Percentiles rank a stretch among this genome's conserved stretches.
Evolutionary conservation across 2,329 filamentous ascomycete genomes (phyloP).

Genomic region (Epicoccum nigrum): DNA sequence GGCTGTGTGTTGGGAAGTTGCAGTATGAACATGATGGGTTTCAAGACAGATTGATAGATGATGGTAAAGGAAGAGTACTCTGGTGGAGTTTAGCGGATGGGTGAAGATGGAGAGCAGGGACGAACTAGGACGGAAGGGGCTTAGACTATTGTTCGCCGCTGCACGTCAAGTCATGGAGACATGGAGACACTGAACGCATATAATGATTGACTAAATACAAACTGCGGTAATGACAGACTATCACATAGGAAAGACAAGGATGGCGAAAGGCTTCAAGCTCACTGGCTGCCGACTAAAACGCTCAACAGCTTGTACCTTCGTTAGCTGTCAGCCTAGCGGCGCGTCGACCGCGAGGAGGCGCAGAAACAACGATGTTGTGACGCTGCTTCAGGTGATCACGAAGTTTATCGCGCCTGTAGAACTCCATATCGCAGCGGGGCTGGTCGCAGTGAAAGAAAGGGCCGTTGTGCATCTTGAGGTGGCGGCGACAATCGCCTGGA

Average conservation of each 20-base stretch:
- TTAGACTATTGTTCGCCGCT: not conserved
- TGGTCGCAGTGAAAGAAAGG: conserved; percentile 9
- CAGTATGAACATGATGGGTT: not conserved
- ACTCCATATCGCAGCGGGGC: conserved; percentile 17
- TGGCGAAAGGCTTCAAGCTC: not conserved
- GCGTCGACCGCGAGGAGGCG: not conserved
- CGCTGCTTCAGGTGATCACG: conserved; percentile 18
- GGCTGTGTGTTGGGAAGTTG: not conserved
- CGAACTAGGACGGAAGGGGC: not conserved
- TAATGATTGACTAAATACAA: not conserved
- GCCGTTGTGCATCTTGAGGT: conserved; percentile 21
- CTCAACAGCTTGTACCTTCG: not conserved
- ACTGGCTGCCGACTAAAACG: not conserved
- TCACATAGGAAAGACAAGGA: not conserved
- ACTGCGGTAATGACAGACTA: not conserved
- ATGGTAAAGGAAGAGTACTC: not conserved
- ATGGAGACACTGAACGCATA: not conserved
- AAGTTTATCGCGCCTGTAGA: conserved; percentile 27
- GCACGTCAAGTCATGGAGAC: not conserved
- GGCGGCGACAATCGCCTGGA: conserved; percentile 24
- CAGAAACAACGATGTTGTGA: not conserved
- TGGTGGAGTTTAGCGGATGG: not conserved
- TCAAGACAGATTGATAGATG: not conserved
- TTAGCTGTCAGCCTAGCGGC: not conserved
- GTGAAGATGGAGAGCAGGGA: not conserved